Base-by-base conservation (phyloP, 192 early-diverging fungal genomes). In the Mortierella claussenii region DNA sequence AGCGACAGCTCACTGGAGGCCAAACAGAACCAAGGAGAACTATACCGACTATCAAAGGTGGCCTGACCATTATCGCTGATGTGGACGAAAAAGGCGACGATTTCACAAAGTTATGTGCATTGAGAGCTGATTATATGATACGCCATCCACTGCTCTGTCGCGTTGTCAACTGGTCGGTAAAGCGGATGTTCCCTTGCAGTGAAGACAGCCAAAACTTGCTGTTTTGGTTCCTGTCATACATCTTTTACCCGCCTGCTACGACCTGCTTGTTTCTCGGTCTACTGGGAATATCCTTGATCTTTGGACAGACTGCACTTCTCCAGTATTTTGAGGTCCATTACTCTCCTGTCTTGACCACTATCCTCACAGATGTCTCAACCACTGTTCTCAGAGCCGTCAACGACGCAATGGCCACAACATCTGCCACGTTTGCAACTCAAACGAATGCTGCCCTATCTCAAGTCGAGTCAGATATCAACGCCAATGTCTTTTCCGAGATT, bases 181-280 rank as follows among this genome's bases (percentile, higher is more conserved):
- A 42, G 1, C 2, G 52, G 0, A 23, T 67, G 2, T 69, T 66
- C 18, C 64, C 58, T 23, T 69, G 52, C 17, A 47, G 69, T 9
- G 13, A 4, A 10, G 23, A 64, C 27, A 52, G 60, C 36, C 50
- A 33, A 8, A 26, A 53, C 53, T 43, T 74, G 11, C 79, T 51
- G 37, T 33, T 64, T 15, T 82, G 81, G 81, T 82, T 74, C 32
- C 46, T 57, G 9, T 45, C 55, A 28, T 82, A 69, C 17, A 60
- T 79, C 24, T 15, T 54, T 1, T 49, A 68, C 9, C 58, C 57
- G 23, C 55, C 52, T n/a, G 76, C 69, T 6, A 21, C 79, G 1
- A 36, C 55, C 6, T 79, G 75, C 46, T 60, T 82, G 15, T 3
- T 61, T 4, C 45, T 82, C 28, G 81, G 76, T 1, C 20, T 69